Evolutionary conservation across 352 stramenopile genomes (phyloP).

Genomic region (Phytophthora tubulina): DNA sequence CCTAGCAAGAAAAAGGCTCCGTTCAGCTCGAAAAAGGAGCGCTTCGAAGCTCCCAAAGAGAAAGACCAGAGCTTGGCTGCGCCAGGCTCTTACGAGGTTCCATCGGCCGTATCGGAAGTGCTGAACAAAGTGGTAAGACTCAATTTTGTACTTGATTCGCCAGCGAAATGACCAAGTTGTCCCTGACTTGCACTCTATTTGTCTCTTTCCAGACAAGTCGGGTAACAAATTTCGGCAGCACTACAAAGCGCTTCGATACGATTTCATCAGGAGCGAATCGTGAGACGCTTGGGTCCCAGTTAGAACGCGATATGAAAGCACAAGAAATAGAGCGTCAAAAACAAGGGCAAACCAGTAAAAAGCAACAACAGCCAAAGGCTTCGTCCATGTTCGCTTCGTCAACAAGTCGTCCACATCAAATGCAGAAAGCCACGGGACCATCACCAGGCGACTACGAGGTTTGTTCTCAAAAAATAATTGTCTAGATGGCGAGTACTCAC

Average conservation of each 20-base stretch:
- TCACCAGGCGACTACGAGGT: constrained; percentile 84
- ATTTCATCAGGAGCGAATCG: constrained; percentile 37
- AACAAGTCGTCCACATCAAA: constrained; percentile 61
- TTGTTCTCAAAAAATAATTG: neutral
- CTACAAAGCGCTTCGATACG: constrained; percentile 79
- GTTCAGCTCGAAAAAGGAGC: constrained; percentile 79
- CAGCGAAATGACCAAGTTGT: neutral
- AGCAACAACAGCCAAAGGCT: constrained; percentile 49
- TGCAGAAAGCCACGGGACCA: constrained; percentile 43
- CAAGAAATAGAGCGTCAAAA: constrained; percentile 30
- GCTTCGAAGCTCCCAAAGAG: constrained; percentile 55
- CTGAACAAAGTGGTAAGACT: constrained; percentile 76
- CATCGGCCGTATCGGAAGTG: constrained; percentile 61
- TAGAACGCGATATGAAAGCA: constrained; percentile 69
- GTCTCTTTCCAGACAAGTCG: constrained; percentile 56
- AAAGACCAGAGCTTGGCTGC: constrained; percentile 64
- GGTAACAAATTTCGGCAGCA: constrained; percentile 77
- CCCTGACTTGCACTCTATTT: constrained; percentile 2
- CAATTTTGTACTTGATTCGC: neutral
- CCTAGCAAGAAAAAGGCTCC: constrained; percentile 56
- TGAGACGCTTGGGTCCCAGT: constrained; percentile 58
- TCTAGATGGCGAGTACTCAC: too few species aligned
- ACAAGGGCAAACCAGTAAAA: constrained; percentile 23
- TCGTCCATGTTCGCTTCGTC: constrained; percentile 77
- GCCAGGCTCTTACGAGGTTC: constrained; percentile 77